phyloP scores from a whole-genome alignment of 495 filamentous ascomycete genomes.

The Hypoxylon subgilvum region DNA sequence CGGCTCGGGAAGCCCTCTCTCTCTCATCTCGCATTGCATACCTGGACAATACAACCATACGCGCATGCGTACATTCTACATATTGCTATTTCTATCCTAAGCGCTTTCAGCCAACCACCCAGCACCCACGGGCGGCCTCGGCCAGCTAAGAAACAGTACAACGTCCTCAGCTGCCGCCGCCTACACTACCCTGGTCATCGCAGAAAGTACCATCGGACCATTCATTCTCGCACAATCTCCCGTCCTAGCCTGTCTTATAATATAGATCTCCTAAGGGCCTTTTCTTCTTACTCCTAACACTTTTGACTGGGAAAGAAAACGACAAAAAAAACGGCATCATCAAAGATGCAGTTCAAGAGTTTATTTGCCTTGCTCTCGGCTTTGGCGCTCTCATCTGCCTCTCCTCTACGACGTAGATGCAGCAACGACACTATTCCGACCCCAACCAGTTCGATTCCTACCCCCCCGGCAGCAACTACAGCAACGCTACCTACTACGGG shows the following conservation, averaged over 20 bases:
- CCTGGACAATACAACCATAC: constrained; percentile 25
- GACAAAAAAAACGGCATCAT: not conserved
- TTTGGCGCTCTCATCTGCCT: constrained; percentile 44
- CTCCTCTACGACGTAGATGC: constrained; percentile 37
- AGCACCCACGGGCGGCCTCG: constrained; percentile 28
- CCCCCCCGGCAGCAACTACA: constrained; percentile 7
- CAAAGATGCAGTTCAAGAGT: constrained; percentile 35
- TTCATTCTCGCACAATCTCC: constrained; percentile 7
- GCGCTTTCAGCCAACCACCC: constrained; percentile 38
- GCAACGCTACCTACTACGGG: constrained; percentile 34
- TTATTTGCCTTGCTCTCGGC: constrained; percentile 37
- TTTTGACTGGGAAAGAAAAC: constrained; percentile 7
- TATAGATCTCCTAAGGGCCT: constrained; percentile 23
- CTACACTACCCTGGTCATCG: constrained; percentile 20
- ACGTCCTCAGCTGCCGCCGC: constrained; percentile 39
- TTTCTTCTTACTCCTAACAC: constrained; percentile 7
- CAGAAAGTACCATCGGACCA: constrained; percentile 15
- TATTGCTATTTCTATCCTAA: constrained; percentile 38
- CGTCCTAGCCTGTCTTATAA: constrained; percentile 20
- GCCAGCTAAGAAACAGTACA: constrained; percentile 31
- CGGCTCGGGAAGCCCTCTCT: constrained; percentile 41
- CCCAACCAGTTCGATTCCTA: constrained; percentile 12
- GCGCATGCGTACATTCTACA: constrained; percentile 13
- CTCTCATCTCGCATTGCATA: constrained; percentile 37
- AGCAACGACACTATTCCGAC: constrained; percentile 18